Conservation (phyloP, 2,329 filamentous ascomycete species). For the Fusarium sp. region DNA sequence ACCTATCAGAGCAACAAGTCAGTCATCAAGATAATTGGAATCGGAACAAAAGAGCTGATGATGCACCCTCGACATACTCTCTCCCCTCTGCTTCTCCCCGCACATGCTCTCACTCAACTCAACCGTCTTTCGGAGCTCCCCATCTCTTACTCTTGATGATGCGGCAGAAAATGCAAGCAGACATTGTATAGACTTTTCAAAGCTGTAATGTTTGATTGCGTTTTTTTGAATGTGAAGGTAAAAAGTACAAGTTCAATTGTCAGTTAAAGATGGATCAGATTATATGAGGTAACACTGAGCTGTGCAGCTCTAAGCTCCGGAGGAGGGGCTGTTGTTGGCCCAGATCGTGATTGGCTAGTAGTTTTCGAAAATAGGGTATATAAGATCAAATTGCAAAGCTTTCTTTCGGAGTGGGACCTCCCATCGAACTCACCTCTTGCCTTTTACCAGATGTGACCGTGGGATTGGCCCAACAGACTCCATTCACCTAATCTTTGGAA, state of each 20-base stretch:
- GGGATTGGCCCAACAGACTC: conserved; percentile 68
- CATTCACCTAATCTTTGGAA: conserved; percentile 68
- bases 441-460: conserved; percentile 87
- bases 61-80: conserved; percentile 39
- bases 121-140: conserved; percentile 3
- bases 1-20: conserved; percentile 65
- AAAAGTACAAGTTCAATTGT: not conserved
- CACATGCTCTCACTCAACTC: conserved; percentile 5
- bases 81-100: conserved; percentile 24
- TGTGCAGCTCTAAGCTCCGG: conserved; percentile 4
- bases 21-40: not conserved
- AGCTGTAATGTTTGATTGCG: not conserved
- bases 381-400: conserved; percentile 11
- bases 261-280: conserved; percentile 4
- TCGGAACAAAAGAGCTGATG: conserved; percentile 13
- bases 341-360: conserved; percentile 5
- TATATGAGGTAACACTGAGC: conserved; percentile 5
- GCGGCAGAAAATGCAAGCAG: conserved; percentile 93
- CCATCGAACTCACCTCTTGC: conserved; percentile 83
- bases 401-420: conserved; percentile 74
- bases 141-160: conserved; percentile 85
- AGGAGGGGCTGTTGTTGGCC: conserved; percentile 11
- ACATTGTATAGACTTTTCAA: conserved; percentile 20
- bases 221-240: not conserved
- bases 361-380: conserved; percentile 10